A percentile compares a stretch with the other conserved stretches of the same genome.
phyloP scores from a whole-genome alignment of 164 flowering plant species.

The Houttuynia cordata region DNA sequence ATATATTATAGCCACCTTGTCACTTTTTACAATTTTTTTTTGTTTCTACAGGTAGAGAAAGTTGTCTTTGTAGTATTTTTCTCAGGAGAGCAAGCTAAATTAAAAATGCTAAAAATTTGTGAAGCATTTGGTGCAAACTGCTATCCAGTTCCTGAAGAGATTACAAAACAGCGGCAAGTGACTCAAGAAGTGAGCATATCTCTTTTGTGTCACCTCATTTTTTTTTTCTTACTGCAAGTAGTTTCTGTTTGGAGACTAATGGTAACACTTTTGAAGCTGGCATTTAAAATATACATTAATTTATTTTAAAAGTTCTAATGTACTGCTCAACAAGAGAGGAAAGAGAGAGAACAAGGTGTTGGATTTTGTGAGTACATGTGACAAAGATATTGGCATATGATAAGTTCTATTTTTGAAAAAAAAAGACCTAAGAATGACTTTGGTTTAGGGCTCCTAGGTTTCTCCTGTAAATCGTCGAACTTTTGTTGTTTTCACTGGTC shows the following conservation, averaged over 20 bases:
- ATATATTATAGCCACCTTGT: background rate
- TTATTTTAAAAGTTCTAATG: too few species aligned
- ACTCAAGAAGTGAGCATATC: slow-evolving; percentile 55
- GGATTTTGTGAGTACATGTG: too few species aligned
- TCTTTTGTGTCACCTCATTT: background rate
- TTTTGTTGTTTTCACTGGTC: too few species aligned
- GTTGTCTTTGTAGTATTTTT: slow-evolving; percentile 88
- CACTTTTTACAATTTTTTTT: background rate
- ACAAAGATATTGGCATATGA: too few species aligned
- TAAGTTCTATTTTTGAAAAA: too few species aligned
- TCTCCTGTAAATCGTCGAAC: too few species aligned
- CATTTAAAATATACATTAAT: too few species aligned
- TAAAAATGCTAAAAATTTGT: slow-evolving; percentile 88
- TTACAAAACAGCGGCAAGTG: slow-evolving; percentile 74
- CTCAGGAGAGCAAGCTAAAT: slow-evolving; percentile 94
- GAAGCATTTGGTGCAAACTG: slow-evolving; percentile 98
- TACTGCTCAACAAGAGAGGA: too few species aligned
- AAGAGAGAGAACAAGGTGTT: too few species aligned
- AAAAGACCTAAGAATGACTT: too few species aligned
- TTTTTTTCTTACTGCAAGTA: background rate
- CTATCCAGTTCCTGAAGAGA: slow-evolving; percentile 94
- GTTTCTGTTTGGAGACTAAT: background rate
- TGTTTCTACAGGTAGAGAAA: slow-evolving; percentile 68
- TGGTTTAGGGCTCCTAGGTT: too few species aligned
- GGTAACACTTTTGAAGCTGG: background rate